Evolutionary conservation across 805 yeast genomes (phyloP).

Genomic region (Monosporozyma siamensis): DNA sequence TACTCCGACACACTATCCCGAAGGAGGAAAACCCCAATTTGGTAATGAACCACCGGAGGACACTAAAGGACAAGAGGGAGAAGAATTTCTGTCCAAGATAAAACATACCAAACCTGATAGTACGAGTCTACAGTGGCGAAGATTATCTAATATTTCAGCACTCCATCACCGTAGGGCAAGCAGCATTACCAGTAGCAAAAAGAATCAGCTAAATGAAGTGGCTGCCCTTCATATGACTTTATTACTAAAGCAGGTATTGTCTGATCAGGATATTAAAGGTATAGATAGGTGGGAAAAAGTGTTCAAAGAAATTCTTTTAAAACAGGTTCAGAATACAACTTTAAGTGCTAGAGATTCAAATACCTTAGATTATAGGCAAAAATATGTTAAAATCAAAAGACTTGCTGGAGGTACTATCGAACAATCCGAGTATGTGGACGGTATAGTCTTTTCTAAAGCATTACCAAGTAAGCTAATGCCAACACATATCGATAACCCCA

Average conservation of each 20-base stretch:
- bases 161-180: constrained; percentile 2
- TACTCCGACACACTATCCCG: background rate
- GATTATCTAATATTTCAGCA: constrained; percentile 16
- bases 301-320: constrained; percentile 41
- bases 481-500: constrained; percentile 50
- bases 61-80: too few species aligned
- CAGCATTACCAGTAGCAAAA: constrained; percentile 10
- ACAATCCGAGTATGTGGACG: constrained; percentile 59
- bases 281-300: constrained; percentile 47
- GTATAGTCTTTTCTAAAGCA: constrained; percentile 75
- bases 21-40: background rate
- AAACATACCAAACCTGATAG: background rate
- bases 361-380: constrained; percentile 72
- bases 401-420: constrained; percentile 64
- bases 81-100: background rate
- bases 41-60: too few species aligned
- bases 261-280: constrained; percentile 45
- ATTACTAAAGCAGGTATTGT: constrained; percentile 49
- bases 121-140: constrained; percentile 12
- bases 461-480: constrained; percentile 79
- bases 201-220: constrained; percentile 30
- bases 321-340: constrained; percentile 49
- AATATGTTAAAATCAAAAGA: constrained; percentile 74
- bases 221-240: constrained; percentile 37
- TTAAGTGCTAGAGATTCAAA: constrained; percentile 56